phyloP scores from a whole-genome alignment of 257 asterid species.

The Solanum sejunctum region DNA sequence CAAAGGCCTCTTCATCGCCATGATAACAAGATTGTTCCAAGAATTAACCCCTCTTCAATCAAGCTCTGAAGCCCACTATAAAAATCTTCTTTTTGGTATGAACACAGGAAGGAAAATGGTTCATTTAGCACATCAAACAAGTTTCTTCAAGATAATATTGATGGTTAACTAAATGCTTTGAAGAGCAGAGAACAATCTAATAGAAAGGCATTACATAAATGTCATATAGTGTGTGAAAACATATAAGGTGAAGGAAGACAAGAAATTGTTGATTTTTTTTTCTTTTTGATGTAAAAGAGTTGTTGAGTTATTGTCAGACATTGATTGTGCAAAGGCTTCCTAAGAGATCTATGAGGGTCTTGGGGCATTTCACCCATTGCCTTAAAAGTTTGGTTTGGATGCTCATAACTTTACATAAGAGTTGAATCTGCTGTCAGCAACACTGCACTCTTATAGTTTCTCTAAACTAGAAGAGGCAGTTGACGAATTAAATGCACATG shows the following conservation, averaged over 20 bases:
- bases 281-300: not conserved
- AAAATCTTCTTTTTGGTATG: too few species aligned
- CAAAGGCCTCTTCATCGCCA: constrained; percentile 43
- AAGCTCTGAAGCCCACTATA: not conserved
- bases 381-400: not conserved
- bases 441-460: not conserved
- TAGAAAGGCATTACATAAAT: not conserved
- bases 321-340: not conserved
- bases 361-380: not conserved
- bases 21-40: not conserved
- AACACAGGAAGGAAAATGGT: not conserved
- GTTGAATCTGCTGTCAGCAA: not conserved
- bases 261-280: not conserved
- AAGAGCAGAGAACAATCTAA: not conserved
- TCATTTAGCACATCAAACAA: not conserved
- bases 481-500: not conserved
- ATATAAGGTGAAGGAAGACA: not conserved
- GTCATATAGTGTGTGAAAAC: not conserved
- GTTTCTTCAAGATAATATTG: not conserved
- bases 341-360: not conserved
- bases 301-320: not conserved
- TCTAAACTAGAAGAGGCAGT: not conserved
- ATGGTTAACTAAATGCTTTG: not conserved
- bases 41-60: not conserved
- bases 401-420: not conserved